Base-by-base conservation (phyloP, 1,284 basidiomycete species). In the Xanthoconium separans region DNA sequence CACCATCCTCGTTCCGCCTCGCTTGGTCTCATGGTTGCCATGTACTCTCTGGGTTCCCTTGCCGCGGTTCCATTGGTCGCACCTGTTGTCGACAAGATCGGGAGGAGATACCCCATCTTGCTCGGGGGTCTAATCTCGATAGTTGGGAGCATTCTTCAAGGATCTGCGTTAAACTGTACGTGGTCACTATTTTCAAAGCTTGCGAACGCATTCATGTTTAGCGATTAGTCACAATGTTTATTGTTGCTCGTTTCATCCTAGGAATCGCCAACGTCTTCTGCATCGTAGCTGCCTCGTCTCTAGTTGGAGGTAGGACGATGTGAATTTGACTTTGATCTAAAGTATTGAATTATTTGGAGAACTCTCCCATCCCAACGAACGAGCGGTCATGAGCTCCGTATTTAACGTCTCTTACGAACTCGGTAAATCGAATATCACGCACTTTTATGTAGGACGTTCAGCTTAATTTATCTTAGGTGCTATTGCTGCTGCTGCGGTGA, bases 401-500 rank as follows among this genome's bases (percentile, higher is more conserved):
- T 64, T 62, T n/a, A 49, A 30, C 12, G 18, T 4, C 2, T 42
- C 24, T 34, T 65, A 29, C 8, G 34, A 46, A 24, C 4, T 61
- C 2, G 61, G 61, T 61, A 27, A 41, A 18, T 46, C 8, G 7
- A 24, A 24, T n/a, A 8, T 27, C 6, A 27, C 7, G 1, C 6
- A 27, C 13, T 0, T 43, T 20, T 27, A 37, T 7, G 7, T 12
- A 5, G 2, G 2, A 6, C 10, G 13, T 41, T 34, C 1, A 1
- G 33, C 11, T 22, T 55, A 16, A 61, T 30, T 13, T 18, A 46
- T 18, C 22, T 3, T 34, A 62, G 61, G 61, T 20, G 22, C 55
- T 31, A 4, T 55, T 2, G 40, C 33, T 16, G 61, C 61, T 16
- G 63, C 58, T 16, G 54, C 75, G 30, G 70, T 74, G 16, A 78